Evolutionary conservation across 306 rosid genomes (phyloP), one percentile per base, ranked within the genome.

Genomic region (Lablab purpureus): DNA sequence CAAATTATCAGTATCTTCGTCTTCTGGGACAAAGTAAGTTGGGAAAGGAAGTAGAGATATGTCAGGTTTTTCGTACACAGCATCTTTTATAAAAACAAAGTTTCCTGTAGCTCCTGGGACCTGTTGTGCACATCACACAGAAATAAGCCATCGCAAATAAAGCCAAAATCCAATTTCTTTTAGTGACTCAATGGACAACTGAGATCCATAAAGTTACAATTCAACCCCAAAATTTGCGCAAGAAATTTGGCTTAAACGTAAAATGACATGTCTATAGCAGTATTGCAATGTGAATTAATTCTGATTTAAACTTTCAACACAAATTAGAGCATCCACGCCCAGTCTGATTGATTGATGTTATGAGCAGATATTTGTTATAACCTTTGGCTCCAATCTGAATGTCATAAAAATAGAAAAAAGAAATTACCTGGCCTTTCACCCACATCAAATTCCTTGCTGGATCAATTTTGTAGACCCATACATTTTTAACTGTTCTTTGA

Each of bases 51-150:
- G 96, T 15, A 65, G 55, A 6, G 97, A 84, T 56, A 76, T 56
- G 36, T 93, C 74, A 2, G 97, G 98, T 87, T 90, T 93, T 86
- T 85, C 89, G 79, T 79, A 91, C 73, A 91, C 79, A 2, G 98
- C 88, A 19, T 96, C 99, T 82, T 86, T 96, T 67, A 96, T 87
- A 76, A 89, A 96, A 58, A 96, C 94, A 73, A 96, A 96, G 89
- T 90, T 93, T 67, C 98, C 99, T 81, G 91, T 87, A 9, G 99
- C 96, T 45, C 99, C 98, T 0, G 99, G 99, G 68, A 93, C 94
- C 99, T 96, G 91, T 55, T 68, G 76, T 27, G 80, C 40, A 81
- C 81, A 79, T 4, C 52, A 77, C 34, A 52, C 28, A 80, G 64
- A 55, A 65, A 55, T 32, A 15, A 60, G 73, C 12, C 51, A 47